Evolutionary conservation across 192 early-diverging fungal genomes (phyloP), one percentile per base, ranked within the genome.

Genomic region (Umbelopsis ramanniana): DNA sequence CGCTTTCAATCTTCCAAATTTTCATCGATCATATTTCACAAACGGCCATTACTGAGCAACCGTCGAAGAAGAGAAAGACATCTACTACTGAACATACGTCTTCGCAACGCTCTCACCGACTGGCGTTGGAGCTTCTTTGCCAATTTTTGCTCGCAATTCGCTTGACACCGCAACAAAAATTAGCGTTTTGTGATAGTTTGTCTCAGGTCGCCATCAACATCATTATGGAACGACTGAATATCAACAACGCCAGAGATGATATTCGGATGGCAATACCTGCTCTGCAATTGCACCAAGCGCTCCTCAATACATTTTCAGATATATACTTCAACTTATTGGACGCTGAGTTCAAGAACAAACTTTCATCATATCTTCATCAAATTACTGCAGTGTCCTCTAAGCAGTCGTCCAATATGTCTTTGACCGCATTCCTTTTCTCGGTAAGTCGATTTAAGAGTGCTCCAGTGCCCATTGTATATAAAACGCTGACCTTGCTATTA

Each of bases 221-320:
- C 17, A 37, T 63, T 4, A 63, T 63, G 26, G 26, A 29, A n/a
- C 57, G 57, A 8, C 26, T 63, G 33, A 14, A 19, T 6, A 33
- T 19, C 12, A 12, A 14, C 17, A 37, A 63, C 33, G 19, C 10
- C 33, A 33, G 2, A 5, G 26, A 37, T 14, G 19, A 63, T 37
- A 7, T 12, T 46, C 46, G 8, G 63, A 29, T 35, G 14, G 46
- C 6, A 48, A 38, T 74, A 45, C 76, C 76, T 35, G 76, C 76
- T 67, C 46, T 78, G 4, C 72, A 79, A 26, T 55, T 74, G 8
- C 77, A 79, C 40, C 55, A 70, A 43, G 40, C 77, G 33, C 69
- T 79, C 35, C 52, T 69, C 26, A 74, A 67, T 22, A 63, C 70
- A 6, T 79, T 79, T 19, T 74, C 50, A 46, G 73, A 74, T 40